Conservation (phyloP, 345 rosid genomes). For the Erysimum cheiranthoides region DNA sequence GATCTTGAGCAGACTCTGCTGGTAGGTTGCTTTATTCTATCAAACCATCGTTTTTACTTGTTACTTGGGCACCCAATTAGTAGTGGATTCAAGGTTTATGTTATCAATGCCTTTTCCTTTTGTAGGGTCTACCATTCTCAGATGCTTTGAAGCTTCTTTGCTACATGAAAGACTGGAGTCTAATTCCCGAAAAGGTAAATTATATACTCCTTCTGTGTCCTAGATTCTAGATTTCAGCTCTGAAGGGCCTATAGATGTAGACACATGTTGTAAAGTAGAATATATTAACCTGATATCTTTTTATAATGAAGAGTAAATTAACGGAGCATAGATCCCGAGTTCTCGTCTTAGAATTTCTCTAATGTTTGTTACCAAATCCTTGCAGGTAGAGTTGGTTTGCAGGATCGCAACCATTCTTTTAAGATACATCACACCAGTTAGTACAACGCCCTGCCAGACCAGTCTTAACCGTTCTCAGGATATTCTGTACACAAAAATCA, state of each 20-base stretch:
- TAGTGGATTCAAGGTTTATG: background rate
- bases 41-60: background rate
- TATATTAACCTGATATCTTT: background rate
- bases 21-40: constrained; percentile 53
- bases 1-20: constrained; percentile 89
- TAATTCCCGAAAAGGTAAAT: constrained; percentile 83
- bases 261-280: background rate
- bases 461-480: constrained; percentile 69
- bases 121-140: constrained; percentile 89
- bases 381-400: constrained; percentile 88
- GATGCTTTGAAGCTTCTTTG: constrained; percentile 86
- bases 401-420: constrained; percentile 72
- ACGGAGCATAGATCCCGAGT: background rate
- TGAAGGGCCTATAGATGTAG: background rate
- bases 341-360: background rate
- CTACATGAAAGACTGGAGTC: constrained; percentile 76
- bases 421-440: constrained; percentile 86
- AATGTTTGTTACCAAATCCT: background rate
- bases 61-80: background rate
- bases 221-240: background rate
- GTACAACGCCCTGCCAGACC: constrained; percentile 89
- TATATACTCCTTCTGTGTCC: constrained; percentile 1
- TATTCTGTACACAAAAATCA: constrained; percentile 67
- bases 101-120: constrained; percentile 8
- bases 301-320: background rate